Base-by-base conservation (phyloP, 2,329 filamentous ascomycete species). In the Phoma sp. region DNA sequence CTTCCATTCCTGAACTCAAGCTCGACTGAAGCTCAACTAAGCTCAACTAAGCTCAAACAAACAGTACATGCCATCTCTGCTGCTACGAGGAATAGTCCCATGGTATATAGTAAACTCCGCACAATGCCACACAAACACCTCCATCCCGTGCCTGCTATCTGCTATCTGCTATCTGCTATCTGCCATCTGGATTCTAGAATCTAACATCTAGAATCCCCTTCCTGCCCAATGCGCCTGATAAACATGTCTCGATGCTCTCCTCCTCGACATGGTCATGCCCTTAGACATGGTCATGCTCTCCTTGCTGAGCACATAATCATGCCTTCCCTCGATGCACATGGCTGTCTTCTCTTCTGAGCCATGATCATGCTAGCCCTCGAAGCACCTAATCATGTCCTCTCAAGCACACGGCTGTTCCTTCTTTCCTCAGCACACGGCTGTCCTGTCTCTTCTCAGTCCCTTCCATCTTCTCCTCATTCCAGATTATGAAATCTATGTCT, bases 91-190 rank as follows among this genome's bases (percentile, higher is more conserved):
- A 61, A 60, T 51, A 49, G 58, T 48, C 45, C 51, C 58, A 57
- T 59, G 52, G 41, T 55, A 58, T 59, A 56, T 62, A 51, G 44
- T 59, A 40, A 62, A 68, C 63, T 60, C 66, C 64, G 52, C 59
- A 59, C 51, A 57, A 69, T 68, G 63, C 63, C 63, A 66, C 61
- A 53, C 56, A 47, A 56, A 44, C 58, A 63, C 58, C 62, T 61
- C 62, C 63, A 51, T 61, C 63, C 62, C 41, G 67, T 69, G 66
- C 62, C 55, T 62, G 51, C 60, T 55, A 44, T 35, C 52, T 29
- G 8, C 60, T 55, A 44, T 35, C 52, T 29, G 8, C 17, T 17
- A 17, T 17, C 17, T 17, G 17, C 17, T 17, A 17, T 17, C 6
- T 29, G 27, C 6, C 8, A 29, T 29, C 27, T 29, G 27, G 27